These are phyloP conservation scores for Lachancea meyersii DNA, from an alignment of 805 yeast genomes.

Conservation along the genomic window DNA sequence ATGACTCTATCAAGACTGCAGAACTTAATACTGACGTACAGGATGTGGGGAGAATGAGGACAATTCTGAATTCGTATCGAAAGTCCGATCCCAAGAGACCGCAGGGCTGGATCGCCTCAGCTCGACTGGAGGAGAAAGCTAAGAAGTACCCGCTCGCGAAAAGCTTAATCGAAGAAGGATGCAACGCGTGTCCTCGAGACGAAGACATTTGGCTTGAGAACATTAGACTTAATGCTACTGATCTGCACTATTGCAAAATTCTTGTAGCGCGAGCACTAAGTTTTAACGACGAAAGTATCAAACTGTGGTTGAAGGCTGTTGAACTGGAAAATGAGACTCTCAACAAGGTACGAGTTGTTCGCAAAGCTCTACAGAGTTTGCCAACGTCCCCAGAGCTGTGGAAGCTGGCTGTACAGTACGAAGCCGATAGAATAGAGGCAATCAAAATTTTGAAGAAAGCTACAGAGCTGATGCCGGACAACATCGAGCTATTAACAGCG, in stretches of 20 bases:
- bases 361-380: slow-evolving; percentile 62
- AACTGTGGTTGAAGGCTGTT: slow-evolving; percentile 68
- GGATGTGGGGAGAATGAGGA: slow-evolving; percentile 53
- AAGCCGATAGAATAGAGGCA: slow-evolving; percentile 45
- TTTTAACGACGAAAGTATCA: slow-evolving; percentile 47
- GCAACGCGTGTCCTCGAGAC: slow-evolving; percentile 54
- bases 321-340: slow-evolving; percentile 55
- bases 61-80: slow-evolving; percentile 59
- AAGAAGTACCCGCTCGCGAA: slow-evolving; percentile 52
- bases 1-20: slow-evolving; percentile 10
- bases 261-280: slow-evolving; percentile 63
- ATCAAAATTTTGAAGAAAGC: slow-evolving; percentile 57
- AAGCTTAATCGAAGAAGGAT: slow-evolving; percentile 64
- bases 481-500: slow-evolving; percentile 61
- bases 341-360: slow-evolving; percentile 51
- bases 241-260: slow-evolving; percentile 42
- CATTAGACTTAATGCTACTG: slow-evolving; percentile 49
- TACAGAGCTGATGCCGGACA: slow-evolving; percentile 56
- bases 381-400: slow-evolving; percentile 61
- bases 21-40: slow-evolving; percentile 35
- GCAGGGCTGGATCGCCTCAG: slow-evolving; percentile 81
- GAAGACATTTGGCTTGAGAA: slow-evolving; percentile 82
- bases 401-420: slow-evolving; percentile 57
- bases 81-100: slow-evolving; percentile 67
- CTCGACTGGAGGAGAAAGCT: slow-evolving; percentile 66